Conservation (phyloP, 176 grass and related monocot genomes). For the Aegilops bicornis region DNA sequence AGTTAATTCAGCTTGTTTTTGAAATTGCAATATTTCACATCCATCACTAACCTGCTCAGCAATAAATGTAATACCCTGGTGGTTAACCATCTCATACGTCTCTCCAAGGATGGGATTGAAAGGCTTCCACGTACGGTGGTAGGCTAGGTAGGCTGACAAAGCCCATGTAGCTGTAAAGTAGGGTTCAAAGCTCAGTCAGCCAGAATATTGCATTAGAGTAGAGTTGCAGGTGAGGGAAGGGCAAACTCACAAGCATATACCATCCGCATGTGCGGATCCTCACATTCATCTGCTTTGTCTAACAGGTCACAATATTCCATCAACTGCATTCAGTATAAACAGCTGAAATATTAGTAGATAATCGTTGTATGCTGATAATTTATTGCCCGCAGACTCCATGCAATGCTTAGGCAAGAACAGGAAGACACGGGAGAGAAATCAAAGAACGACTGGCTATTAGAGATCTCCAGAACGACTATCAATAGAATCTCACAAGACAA, state of each 20-base stretch:
- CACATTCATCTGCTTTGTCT: slow-evolving; percentile 95
- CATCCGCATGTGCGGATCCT: slow-evolving; percentile 90
- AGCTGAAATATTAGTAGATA: slow-evolving; percentile 27
- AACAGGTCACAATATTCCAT: slow-evolving; percentile 96
- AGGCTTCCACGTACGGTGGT: slow-evolving; percentile 91
- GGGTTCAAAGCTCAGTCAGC: slow-evolving; percentile 24
- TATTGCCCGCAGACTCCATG: not conserved
- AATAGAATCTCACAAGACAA: not conserved
- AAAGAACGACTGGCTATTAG: not conserved
- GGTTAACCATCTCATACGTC: slow-evolving; percentile 92
- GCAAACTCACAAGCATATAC: slow-evolving; percentile 79
- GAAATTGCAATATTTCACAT: slow-evolving; percentile 3
- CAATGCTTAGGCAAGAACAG: not conserved
- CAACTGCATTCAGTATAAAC: slow-evolving; percentile 43
- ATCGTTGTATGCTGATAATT: not conserved
- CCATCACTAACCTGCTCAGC: slow-evolving; percentile 72
- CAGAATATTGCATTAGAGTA: slow-evolving; percentile 10
- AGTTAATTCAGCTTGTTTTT: slow-evolving; percentile 14
- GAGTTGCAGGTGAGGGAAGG: slow-evolving; percentile 12
- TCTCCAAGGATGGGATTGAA: slow-evolving; percentile 99
- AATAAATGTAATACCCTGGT: slow-evolving; percentile 79
- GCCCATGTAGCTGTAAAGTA: slow-evolving; percentile 87
- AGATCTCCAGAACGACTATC: not conserved
- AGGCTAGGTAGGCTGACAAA: slow-evolving; percentile 76
- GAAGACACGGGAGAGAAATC: not conserved